These are phyloP conservation scores for Geosiphon pyriformis DNA, from an alignment of 192 early-diverging fungal genomes.

Conservation along the genomic window DNA sequence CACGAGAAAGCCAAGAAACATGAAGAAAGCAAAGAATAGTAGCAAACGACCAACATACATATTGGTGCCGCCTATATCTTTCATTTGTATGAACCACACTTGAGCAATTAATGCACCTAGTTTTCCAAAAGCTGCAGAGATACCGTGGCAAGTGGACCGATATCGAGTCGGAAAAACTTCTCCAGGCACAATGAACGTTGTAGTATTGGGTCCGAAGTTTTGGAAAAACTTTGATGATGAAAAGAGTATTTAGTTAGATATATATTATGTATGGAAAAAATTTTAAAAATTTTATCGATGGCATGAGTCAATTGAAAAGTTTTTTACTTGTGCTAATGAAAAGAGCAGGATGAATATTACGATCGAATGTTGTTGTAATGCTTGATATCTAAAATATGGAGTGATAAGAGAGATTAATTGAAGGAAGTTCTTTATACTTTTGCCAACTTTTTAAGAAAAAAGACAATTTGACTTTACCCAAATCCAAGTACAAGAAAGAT, in stretches of 20 bases:
- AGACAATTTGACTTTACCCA: conserved; percentile 55
- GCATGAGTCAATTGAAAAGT: background rate
- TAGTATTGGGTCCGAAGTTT: conserved; percentile 95
- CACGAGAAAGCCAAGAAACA: conserved; percentile 61
- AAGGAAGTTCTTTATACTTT: too few species aligned
- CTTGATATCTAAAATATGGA: background rate
- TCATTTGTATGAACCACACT: conserved; percentile 64
- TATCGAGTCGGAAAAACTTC: conserved; percentile 81
- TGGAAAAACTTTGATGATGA: conserved; percentile 70
- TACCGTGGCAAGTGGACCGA: conserved; percentile 74
- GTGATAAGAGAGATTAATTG: too few species aligned
- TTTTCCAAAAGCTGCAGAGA: conserved; percentile 76
- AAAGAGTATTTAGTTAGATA: conserved; percentile 55
- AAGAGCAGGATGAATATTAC: conserved; percentile 38
- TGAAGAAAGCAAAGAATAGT: conserved; percentile 70
- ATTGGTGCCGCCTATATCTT: conserved; percentile 65
- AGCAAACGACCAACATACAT: conserved; percentile 55
- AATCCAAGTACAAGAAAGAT: conserved; percentile 73
- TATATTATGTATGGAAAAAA: background rate
- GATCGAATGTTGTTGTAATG: conserved; percentile 40
- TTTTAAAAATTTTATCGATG: background rate
- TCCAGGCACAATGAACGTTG: conserved; percentile 80
- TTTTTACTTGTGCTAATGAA: conserved; percentile 14
- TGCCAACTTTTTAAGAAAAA: background rate
- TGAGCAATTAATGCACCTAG: conserved; percentile 72